Conservation (phyloP, 805 yeast genomes). For the Barnettozyma siamensis region DNA sequence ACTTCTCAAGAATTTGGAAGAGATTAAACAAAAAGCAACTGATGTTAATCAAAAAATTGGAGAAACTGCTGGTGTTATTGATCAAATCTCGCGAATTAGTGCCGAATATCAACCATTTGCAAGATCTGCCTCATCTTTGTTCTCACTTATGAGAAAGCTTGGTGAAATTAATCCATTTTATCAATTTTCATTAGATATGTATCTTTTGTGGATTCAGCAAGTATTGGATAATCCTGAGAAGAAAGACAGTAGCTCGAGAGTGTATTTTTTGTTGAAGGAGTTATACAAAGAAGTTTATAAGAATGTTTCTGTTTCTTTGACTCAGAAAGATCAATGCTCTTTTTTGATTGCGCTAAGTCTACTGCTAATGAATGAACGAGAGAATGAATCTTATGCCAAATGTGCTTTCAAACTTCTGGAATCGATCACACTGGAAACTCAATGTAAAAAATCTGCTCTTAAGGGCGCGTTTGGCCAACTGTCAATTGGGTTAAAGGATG, state of each 20-base stretch:
- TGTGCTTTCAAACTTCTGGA: slow-evolving; percentile 11
- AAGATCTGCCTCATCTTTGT: slow-evolving; percentile 45
- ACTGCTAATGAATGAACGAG: slow-evolving; percentile 18
- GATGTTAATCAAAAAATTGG: slow-evolving; percentile 46
- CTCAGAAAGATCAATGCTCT: slow-evolving; percentile 26
- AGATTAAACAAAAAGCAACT: slow-evolving; percentile 55
- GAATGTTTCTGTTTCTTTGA: slow-evolving; percentile 37
- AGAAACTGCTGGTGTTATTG: slow-evolving; percentile 52
- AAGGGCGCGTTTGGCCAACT: slow-evolving; percentile 11
- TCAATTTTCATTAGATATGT: slow-evolving; percentile 47
- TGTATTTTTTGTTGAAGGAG: slow-evolving; percentile 27
- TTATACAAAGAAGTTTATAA: slow-evolving; percentile 46
- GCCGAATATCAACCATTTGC: slow-evolving; percentile 51
- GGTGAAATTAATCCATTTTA: slow-evolving; percentile 46
- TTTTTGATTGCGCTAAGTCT: slow-evolving; percentile 37
- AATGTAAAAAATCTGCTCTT: not conserved
- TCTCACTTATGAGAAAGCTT: slow-evolving; percentile 39
- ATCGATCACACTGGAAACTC: not conserved
- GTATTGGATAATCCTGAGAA: slow-evolving; percentile 20
- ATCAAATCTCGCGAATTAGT: slow-evolving; percentile 43
- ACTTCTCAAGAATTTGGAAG: slow-evolving; percentile 54
- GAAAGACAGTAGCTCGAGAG: slow-evolving; percentile 12
- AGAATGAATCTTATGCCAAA: slow-evolving; percentile 12
- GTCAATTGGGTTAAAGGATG: slow-evolving; percentile 4
- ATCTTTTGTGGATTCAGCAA: slow-evolving; percentile 30